Conservation (phyloP, 1,284 basidiomycete genomes). For the Rhodotorula sp. region DNA sequence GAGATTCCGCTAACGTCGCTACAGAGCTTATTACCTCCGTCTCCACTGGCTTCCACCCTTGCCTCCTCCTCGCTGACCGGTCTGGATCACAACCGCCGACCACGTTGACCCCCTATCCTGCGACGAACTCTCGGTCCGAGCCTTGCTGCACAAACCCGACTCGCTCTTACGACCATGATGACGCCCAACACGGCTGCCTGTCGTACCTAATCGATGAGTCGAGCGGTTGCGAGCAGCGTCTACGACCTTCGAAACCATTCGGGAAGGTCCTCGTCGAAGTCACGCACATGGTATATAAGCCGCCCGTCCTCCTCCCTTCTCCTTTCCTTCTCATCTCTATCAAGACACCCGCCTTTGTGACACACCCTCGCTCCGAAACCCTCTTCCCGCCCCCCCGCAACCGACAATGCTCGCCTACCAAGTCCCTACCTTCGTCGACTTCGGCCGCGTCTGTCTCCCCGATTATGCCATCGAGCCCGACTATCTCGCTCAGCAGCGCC, state of each 20-base stretch:
- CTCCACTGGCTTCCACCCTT: too few species aligned
- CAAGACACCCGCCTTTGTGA: background rate
- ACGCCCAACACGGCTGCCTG: too few species aligned
- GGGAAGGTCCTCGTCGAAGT: background rate
- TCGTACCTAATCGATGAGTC: too few species aligned
- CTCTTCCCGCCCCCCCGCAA: background rate
- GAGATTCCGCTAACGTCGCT: background rate
- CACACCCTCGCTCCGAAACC: background rate
- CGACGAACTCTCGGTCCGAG: too few species aligned
- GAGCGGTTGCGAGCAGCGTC: background rate
- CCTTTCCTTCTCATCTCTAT: background rate
- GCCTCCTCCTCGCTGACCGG: too few species aligned
- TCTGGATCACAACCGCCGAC: too few species aligned
- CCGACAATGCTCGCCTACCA: background rate
- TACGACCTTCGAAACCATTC: background rate
- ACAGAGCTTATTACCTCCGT: too few species aligned
- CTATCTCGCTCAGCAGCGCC: constrained; percentile 2
- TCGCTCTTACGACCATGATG: too few species aligned
- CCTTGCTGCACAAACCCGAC: too few species aligned
- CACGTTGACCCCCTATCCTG: too few species aligned
- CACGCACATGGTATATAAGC: background rate
- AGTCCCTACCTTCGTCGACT: background rate
- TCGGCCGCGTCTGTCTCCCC: background rate
- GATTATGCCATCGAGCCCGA: background rate
- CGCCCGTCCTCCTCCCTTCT: background rate